Base-by-base conservation (phyloP, 1,284 basidiomycete genomes). In the Trichosporon sp. region DNA sequence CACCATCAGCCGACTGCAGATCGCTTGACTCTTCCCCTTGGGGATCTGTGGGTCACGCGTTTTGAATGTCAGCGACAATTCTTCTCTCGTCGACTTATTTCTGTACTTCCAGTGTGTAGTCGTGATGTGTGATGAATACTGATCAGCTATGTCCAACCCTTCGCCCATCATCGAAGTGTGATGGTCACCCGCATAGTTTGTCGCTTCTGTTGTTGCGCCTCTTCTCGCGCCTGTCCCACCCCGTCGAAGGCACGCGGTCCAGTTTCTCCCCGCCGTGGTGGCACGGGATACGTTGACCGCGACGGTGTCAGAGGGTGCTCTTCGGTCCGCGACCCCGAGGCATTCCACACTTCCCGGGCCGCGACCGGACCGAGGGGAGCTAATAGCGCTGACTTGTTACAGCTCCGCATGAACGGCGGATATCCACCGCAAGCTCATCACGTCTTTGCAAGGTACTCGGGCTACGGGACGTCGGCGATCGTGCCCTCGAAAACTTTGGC, bases 1-100 rank as follows among this genome's bases (percentile, higher is more conserved):
- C 32, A 63, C 59, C 31, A 63, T 63, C 32, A 63, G 59, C 59
- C 32, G 59, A 63, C 59, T 63, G 59, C 59, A 63, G 59, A 63
- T 63, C 59, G 59, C 59, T 63, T 63, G 59, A 63, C 59, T 19
- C 59, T 63, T 37, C 59, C 59, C 59, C 37, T 35, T 11, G 59
- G 14, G 56, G 59, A 19, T n/a, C 32, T 8, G 59, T 63, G 59
- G 59, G 59, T 63, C 59, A 63, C 59, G 59, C 59, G 59, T 63
- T 63, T 63, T 63, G 59, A 63, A 37, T 63, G 59, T 63, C 31
- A 10, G 59, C 59, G 59, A 63, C 59, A 63, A 10, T 12, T 61
- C 31, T 61, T 32, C 56, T 12, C 10, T 4, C 7, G 4, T 61
- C 12, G 4, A 35, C 6, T 32, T 12, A 10, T 32, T 26, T 26